Evolutionary conservation across 2,329 filamentous ascomycete genomes (phyloP), one percentile per base, ranked within the genome.

Genomic region (Massarina eburnea): DNA sequence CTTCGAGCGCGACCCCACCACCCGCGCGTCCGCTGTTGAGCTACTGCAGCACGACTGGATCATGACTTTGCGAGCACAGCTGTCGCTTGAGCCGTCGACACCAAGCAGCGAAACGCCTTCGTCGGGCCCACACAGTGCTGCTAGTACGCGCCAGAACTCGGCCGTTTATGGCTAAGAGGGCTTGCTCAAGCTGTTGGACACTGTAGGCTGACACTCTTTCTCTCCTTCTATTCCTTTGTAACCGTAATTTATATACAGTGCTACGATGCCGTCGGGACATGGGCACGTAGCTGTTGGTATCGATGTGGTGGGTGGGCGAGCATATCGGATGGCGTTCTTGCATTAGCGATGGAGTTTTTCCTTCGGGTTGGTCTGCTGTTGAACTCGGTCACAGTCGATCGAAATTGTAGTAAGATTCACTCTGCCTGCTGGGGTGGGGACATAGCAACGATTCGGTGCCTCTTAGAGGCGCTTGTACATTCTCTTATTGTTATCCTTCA

Each of bases 41-140:
- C 74, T 99, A 48, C 77, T 99, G 45, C 90, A 96, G 70, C 91
- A 97, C 69, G 90, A 95, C 64, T 99, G 94, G 94, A 86, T 87
- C 49, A 71, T 76, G 68, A 67, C 66, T 26, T 65, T 79, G 32
- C 66, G 74, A 27, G 68, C 66, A 8, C 75, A 78, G 57, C 58
- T 78, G 46, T 68, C 66, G 30, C 59, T 79, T 5, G 76, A 77
- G 58, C 74, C 75, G 4, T 64, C 67, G 9, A 77, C 74, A 39
- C 75, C 75, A 9, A 67, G 67, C 48, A 61, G 57, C 30, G 66
- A 70, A 4, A 50, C 57, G 21, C 54, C 48, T 32, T 49, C 57
- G 20, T 55, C 48, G 32, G 55, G 49, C 3, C 47, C 50, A 33
- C 55, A 58, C 45, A 68, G 63, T 58, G 52, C 51, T 42, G 19